Base-by-base conservation (phyloP, 2,329 filamentous ascomycete species). In the Lojkania enalia region DNA sequence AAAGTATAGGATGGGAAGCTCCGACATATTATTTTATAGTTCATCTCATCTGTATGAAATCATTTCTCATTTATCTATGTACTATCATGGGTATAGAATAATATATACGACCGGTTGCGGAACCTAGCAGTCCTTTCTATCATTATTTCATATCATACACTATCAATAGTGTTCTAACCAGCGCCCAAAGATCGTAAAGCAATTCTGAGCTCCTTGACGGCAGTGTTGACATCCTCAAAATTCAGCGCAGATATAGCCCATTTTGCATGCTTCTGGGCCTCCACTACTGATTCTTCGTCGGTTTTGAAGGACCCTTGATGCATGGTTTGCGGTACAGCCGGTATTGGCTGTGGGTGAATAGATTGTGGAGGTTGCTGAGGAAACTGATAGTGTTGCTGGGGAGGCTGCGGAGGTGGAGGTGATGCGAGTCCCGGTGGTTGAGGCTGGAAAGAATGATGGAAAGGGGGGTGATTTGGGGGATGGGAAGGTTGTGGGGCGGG, bases 191-290 rank as follows among this genome's bases (percentile, higher is more conserved):
- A 73, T 44, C 80, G 75, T 51, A 99, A 72, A 2, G 94, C 94
- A 47, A 82, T 83, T 40, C 82, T 82, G 50, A 99, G 69, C 64
- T 99, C 91, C 61, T 85, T 85, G 3, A 97, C 85, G 0, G 94
- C 94, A 0, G 94, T 99, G 1, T 85, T 78, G 1, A 95, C 87
- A 66, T 99, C 94, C 57, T 99, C 94, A 70, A 99, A 99, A 60
- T 96, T 96, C 36, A 99, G 74, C 0, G 94, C 94, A 9, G 91
- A 96, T 31, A 97, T 95, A 0, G 94, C 94, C 89, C 90, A 99
- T 61, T 90, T 90, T 2, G 92, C 91, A 73, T 97, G 94, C 67
- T 97, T 99, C 68, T 96, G 90, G 3, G 94, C 92, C 58, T 85
- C 81, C 25, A 82, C 75, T 25, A 96, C 86, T 0, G 86, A 77